phyloP scores from a whole-genome alignment of 1,139 yeast species.

The Ogataea hybrid region DNA sequence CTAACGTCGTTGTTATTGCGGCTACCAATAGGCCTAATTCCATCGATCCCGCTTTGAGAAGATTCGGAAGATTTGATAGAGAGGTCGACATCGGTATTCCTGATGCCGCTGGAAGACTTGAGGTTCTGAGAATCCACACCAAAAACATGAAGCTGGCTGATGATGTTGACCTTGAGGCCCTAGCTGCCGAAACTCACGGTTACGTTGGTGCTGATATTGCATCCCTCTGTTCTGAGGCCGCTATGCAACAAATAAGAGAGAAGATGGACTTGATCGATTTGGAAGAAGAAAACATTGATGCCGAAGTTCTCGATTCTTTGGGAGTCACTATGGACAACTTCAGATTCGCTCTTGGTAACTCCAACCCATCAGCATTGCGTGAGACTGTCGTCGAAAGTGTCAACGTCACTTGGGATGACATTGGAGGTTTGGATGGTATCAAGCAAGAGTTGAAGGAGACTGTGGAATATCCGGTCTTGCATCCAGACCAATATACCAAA shows the following conservation, averaged over 20 bases:
- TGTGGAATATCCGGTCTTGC: conserved; percentile 97
- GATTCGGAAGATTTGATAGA: conserved; percentile 98
- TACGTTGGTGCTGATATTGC: conserved; percentile 96
- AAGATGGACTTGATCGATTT: conserved; percentile 98
- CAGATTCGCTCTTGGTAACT: conserved; percentile 95
- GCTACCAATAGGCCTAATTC: conserved; percentile 98
- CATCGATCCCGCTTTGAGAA: conserved; percentile 96
- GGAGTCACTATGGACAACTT: conserved; percentile 99
- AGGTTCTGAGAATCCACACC: conserved; percentile 89
- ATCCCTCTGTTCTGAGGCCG: conserved; percentile 97
- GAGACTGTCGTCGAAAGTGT: conserved; percentile 99
- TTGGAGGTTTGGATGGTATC: conserved; percentile 93
- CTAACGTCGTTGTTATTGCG: conserved; percentile 93
- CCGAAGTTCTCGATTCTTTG: conserved; percentile 91
- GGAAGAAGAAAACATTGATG: conserved; percentile 97
- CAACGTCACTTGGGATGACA: conserved; percentile 97
- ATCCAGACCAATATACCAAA: conserved; percentile 97
- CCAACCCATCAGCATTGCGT: conserved; percentile 98
- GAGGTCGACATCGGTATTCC: conserved; percentile 99
- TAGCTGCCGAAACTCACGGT: conserved; percentile 93
- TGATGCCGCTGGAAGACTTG: conserved; percentile 97
- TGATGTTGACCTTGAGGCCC: conserved; percentile 92
- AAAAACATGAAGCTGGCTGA: conserved; percentile 96
- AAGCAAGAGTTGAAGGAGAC: conserved; percentile 97
- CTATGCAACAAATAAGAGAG: conserved; percentile 97